Evolutionary conservation across 495 filamentous ascomycete genomes (phyloP), one percentile per base, ranked within the genome.

Genomic region (Tuber brumale): DNA sequence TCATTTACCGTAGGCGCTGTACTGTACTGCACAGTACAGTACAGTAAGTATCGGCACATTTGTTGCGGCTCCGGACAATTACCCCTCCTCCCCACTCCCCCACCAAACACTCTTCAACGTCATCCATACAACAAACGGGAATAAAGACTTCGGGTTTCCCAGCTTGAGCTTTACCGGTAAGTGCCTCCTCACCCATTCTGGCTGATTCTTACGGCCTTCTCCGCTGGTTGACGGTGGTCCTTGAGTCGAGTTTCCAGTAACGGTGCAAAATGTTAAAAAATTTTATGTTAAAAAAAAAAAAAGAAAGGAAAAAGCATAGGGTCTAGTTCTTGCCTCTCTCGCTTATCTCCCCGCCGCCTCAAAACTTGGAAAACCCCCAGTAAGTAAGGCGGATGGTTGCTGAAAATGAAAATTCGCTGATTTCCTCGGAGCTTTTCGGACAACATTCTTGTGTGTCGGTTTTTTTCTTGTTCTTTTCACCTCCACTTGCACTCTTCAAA

Each of bases 21-120:
- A 16, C 57, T 19, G 57, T 18, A 16, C 57, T 10, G 21, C 14
- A 27, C n/a, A 16, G n/a, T 12, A n/a, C n/a, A n/a, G n/a, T n/a
- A n/a, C n/a, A n/a, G n/a, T n/a, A n/a, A n/a, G n/a, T n/a, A 66
- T 35, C 27, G 14, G 3, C 31, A 66, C 41, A 8, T 72, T 75
- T 18, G 27, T 43, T 75, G 73, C 35, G 57, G 73, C 69, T 71
- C 73, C 9, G 41, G 16, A 61, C 23, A 42, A 71, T 57, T 70
- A 75, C 66, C 66, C 73, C 66, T 42, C 73, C 70, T 71, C 73
- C 69, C 51, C 41, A 1, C 35, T 46, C 10, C 73, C 73, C 73
- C 66, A 5, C 66, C 31, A 43, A 61, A 69, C 35, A 42, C 57
- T 6, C 27, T 35, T 75, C 61, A 75, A 27, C 73, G 18, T n/a